These are phyloP conservation scores for Antitrichia curtipendula DNA, from an alignment of 225 moss, liverwort and hornwort genomes.

Conservation along the genomic window DNA sequence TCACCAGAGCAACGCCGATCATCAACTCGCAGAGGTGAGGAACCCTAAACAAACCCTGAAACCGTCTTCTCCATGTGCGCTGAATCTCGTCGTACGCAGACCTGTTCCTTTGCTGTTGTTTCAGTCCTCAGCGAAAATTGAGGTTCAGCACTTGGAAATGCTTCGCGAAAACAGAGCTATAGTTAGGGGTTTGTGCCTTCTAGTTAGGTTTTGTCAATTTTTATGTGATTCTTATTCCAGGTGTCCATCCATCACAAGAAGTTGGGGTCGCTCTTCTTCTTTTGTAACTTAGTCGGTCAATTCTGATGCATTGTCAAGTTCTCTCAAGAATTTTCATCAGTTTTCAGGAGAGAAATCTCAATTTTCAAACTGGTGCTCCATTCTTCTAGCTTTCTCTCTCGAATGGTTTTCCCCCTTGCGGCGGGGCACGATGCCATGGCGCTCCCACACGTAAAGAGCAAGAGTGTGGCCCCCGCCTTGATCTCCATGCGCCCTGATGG, in stretches of 20 bases:
- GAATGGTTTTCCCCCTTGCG: background rate
- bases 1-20: background rate
- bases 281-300: background rate
- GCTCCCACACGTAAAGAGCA: background rate
- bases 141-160: background rate
- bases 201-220: background rate
- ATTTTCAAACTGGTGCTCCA: background rate
- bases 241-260: background rate
- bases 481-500: constrained; percentile 47
- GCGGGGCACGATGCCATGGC: background rate
- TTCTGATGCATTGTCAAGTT: background rate
- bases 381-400: background rate
- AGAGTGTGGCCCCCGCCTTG: constrained; percentile 75
- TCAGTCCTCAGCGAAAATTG: background rate
- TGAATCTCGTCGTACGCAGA: background rate
- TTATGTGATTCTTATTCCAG: background rate
- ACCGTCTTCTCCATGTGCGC: background rate
- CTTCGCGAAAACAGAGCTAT: background rate
- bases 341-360: background rate
- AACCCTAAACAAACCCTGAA: too few relatives aligned
- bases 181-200: background rate
- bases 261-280: background rate
- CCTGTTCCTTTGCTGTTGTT: background rate
- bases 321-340: background rate
- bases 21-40: background rate